These are phyloP conservation scores for Penicillium bialowiezense DNA, from an alignment of 495 filamentous ascomycete genomes.

Conservation along the genomic window DNA sequence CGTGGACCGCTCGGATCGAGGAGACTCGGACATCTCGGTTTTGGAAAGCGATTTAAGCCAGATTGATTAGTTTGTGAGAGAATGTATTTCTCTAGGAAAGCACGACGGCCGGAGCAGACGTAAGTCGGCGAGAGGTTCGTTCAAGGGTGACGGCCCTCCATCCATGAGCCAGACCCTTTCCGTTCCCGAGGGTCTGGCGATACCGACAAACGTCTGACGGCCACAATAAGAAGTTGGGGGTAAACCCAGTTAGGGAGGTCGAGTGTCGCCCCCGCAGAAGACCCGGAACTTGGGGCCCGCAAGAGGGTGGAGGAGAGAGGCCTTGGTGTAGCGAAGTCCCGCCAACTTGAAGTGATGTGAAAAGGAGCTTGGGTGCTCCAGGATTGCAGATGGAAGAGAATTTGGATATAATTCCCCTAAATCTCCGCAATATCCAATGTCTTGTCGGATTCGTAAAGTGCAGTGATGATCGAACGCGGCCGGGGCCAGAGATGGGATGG, in stretches of 20 bases:
- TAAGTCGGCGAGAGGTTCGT: constrained; percentile 33
- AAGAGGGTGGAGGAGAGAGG: constrained; percentile 87
- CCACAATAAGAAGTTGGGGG: constrained; percentile 27
- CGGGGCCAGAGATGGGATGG: constrained; percentile 1
- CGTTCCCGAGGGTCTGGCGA: constrained; percentile 45
- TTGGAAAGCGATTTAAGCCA: constrained; percentile 12
- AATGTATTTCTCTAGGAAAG: constrained; percentile 14
- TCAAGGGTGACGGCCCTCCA: constrained; percentile 37
- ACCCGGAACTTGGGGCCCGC: constrained; percentile 87
- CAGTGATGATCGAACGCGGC: background rate
- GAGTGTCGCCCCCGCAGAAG: constrained; percentile 93
- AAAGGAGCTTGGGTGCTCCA: constrained; percentile 39
- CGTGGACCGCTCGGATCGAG: constrained; percentile 56
- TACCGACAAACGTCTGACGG: constrained; percentile 42
- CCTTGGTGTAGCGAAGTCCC: constrained; percentile 72
- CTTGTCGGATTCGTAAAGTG: background rate
- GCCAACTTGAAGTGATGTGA: constrained; percentile 85
- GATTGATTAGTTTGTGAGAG: constrained; percentile 12
- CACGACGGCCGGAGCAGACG: constrained; percentile 28
- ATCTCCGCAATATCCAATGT: no score
- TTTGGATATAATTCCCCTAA: background rate
- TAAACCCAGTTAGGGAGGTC: constrained; percentile 89
- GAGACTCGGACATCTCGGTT: constrained; percentile 55
- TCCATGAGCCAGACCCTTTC: constrained; percentile 48
- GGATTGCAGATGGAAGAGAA: constrained; percentile 12